Evolutionary conservation across 805 yeast species (phyloP).

Genomic region (Hemisphaericaspora nanyangensis): DNA sequence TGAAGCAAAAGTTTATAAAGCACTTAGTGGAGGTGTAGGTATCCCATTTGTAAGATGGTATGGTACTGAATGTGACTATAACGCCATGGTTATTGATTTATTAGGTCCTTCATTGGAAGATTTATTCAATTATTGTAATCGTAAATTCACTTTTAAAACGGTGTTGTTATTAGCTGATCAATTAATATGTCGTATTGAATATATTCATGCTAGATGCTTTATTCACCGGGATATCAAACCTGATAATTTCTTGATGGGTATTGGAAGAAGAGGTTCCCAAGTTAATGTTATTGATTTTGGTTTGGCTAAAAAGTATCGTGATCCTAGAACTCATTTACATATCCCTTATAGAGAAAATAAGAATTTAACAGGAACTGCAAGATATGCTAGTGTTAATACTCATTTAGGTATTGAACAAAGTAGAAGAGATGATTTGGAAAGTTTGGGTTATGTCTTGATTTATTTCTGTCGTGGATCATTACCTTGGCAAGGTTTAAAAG

Average conservation of each 20-base stretch:
- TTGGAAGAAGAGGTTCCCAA: slow-evolving; percentile 91
- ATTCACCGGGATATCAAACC: slow-evolving; percentile 83
- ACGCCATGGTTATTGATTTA: slow-evolving; percentile 94
- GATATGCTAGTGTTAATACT: slow-evolving; percentile 93
- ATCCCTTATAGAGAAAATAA: slow-evolving; percentile 96
- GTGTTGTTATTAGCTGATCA: slow-evolving; percentile 92
- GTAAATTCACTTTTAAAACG: slow-evolving; percentile 90
- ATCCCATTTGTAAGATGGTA: slow-evolving; percentile 94
- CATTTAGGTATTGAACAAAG: slow-evolving; percentile 96
- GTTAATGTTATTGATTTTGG: slow-evolving; percentile 95
- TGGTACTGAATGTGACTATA: slow-evolving; percentile 94
- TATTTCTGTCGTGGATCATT: slow-evolving; percentile 93
- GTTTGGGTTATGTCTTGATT: slow-evolving; percentile 89
- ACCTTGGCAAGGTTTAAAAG: slow-evolving; percentile 99
- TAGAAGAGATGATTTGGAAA: slow-evolving; percentile 94
- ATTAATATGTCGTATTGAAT: slow-evolving; percentile 88
- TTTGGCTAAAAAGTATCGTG: slow-evolving; percentile 88
- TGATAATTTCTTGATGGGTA: slow-evolving; percentile 82
- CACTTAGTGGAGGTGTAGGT: slow-evolving; percentile 94
- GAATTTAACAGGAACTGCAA: slow-evolving; percentile 94
- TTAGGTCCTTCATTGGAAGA: slow-evolving; percentile 95
- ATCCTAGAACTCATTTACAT: slow-evolving; percentile 89
- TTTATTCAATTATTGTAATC: slow-evolving; percentile 90
- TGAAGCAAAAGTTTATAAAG: slow-evolving; percentile 93
- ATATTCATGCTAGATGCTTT: slow-evolving; percentile 91